Percentiles rank a stretch among this genome's conserved stretches.
These are phyloP conservation scores for Entomortierella parvispora DNA, from an alignment of 192 early-diverging fungal genomes.

Conservation along the genomic window DNA sequence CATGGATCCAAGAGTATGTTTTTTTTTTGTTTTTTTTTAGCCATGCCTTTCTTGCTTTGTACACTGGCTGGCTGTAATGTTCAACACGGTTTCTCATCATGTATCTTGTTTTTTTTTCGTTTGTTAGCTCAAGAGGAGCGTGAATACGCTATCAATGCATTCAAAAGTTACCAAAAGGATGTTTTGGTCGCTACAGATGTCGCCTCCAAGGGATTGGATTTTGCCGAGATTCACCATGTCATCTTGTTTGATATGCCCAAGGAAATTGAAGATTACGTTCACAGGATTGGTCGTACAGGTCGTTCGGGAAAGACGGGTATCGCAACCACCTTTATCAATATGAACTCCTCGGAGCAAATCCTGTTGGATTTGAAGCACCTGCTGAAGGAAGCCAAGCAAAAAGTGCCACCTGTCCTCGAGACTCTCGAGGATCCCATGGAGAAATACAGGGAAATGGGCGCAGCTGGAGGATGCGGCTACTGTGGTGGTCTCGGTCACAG, in stretches of 20 bases:
- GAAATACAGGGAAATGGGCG: conserved; percentile 80
- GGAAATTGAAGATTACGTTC: conserved; percentile 99
- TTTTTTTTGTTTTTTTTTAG: background rate
- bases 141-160: conserved; percentile 93
- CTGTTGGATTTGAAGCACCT: conserved; percentile 95
- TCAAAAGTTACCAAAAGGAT: conserved; percentile 91
- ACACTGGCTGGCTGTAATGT: too few species aligned
- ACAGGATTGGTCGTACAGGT: conserved; percentile 97
- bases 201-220: conserved; percentile 96
- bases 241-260: conserved; percentile 99
- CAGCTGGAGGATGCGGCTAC: conserved; percentile 83
- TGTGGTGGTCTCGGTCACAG: conserved; percentile 97
- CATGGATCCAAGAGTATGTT: conserved; percentile 90
- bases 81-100: background rate
- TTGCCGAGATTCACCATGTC: conserved; percentile 95
- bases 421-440: conserved; percentile 90
- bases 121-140: conserved; percentile 91
- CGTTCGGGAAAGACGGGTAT: conserved; percentile 96
- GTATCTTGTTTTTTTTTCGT: background rate
- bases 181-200: conserved; percentile 98
- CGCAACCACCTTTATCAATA: conserved; percentile 97
- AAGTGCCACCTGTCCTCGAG: conserved; percentile 87
- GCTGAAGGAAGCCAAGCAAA: conserved; percentile 91
- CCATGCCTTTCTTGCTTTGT: too few species aligned
- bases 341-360: conserved; percentile 92